phyloP scores from a whole-genome alignment of 257 asterid species.

The Oldenlandia corymbosa region DNA sequence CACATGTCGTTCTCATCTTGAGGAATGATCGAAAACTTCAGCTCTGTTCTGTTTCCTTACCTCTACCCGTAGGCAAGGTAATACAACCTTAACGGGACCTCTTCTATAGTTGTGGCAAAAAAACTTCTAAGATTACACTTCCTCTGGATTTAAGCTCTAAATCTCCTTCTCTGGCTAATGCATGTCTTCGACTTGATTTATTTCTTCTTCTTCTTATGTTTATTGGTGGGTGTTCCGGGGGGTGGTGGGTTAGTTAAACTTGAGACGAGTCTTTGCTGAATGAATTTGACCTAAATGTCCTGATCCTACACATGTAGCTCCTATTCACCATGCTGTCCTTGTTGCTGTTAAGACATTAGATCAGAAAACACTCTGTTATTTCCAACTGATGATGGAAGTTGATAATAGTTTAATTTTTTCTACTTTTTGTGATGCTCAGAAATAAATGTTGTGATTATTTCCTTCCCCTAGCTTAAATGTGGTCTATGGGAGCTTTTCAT shows the following conservation, averaged over 20 bases:
- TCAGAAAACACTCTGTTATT: too few relatives aligned
- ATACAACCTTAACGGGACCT: constrained; percentile 5
- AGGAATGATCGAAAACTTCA: constrained; percentile 47
- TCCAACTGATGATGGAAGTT: neutral
- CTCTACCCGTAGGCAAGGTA: constrained; percentile 66
- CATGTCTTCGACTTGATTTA: neutral
- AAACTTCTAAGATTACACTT: neutral
- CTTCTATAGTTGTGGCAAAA: neutral
- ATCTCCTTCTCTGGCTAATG: neutral
- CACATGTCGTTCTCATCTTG: constrained; percentile 56
- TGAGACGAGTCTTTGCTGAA: too few relatives aligned
- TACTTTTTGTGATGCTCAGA: too few relatives aligned
- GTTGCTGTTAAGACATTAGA: neutral
- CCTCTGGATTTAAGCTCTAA: neutral
- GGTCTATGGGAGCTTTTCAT: too few relatives aligned
- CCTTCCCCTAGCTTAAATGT: neutral
- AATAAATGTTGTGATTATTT: neutral
- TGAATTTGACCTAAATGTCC: too few relatives aligned
- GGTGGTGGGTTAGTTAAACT: too few relatives aligned
- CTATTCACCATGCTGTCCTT: too few relatives aligned
- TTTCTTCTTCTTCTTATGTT: too few relatives aligned
- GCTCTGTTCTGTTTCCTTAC: constrained; percentile 65
- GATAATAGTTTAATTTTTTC: too few relatives aligned
- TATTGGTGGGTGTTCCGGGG: too few relatives aligned
- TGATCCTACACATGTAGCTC: too few relatives aligned